Conservation (phyloP, 2,329 filamentous ascomycete genomes). For the Madurella mycetomatis region DNA sequence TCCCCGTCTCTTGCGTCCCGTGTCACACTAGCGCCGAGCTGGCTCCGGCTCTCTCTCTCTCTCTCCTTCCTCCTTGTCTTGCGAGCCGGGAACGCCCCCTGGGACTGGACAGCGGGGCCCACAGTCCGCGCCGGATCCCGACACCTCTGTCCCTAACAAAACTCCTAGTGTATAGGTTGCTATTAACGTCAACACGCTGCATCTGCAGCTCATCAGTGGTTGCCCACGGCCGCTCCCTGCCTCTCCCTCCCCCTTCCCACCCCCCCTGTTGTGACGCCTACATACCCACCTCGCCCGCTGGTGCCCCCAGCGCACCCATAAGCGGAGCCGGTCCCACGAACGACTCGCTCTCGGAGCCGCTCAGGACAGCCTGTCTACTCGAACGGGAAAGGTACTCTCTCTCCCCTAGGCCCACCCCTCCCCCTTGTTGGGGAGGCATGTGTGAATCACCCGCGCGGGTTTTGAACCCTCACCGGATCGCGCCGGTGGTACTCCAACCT, state of each 20-base stretch:
- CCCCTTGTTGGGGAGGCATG: constrained; percentile 5
- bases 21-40: constrained; percentile 12
- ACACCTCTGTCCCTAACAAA: constrained; percentile 7
- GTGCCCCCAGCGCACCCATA: constrained; percentile 2
- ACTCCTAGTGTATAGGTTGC: not conserved
- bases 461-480: constrained; percentile 8
- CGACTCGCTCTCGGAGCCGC: not conserved
- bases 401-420: constrained; percentile 12
- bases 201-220: constrained; percentile 1
- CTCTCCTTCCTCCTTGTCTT: not conserved
- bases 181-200: not conserved
- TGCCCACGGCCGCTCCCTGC: not conserved
- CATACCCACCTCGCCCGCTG: not conserved
- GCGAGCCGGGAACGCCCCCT: not conserved
- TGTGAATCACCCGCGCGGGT: constrained; percentile 6
- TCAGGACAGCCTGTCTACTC: constrained; percentile 8
- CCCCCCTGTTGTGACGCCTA: not conserved
- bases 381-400: constrained; percentile 13
- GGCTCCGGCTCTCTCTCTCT: constrained; percentile 2
- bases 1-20: constrained; percentile 7
- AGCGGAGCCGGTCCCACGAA: constrained; percentile 13
- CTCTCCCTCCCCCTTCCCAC: too few relatives aligned
- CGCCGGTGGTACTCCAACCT: not conserved
- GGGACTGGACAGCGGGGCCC: constrained; percentile 7
- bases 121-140: constrained; percentile 7